phyloP scores from a whole-genome alignment of 768 basidiomycete species.

The Boletus sp. region DNA sequence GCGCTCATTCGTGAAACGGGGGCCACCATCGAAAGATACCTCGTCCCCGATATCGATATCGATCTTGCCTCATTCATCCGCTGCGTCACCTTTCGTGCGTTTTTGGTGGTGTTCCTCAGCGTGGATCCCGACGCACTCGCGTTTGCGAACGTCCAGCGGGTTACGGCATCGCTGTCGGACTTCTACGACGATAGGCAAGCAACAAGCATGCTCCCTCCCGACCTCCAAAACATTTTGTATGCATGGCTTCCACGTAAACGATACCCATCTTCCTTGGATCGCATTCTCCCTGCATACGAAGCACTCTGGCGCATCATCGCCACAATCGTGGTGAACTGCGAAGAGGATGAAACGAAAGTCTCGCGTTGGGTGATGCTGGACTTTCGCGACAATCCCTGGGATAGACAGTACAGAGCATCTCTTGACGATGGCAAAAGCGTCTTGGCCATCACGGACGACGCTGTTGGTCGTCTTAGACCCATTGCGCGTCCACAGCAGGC shows the following conservation, averaged over 20 bases:
- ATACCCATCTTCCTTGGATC: constrained; percentile 39
- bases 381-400: constrained; percentile 35
- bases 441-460: constrained; percentile 20
- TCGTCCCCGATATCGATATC: constrained; percentile 10
- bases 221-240: constrained; percentile 38
- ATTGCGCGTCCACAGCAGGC: constrained; percentile 14
- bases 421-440: constrained; percentile 18
- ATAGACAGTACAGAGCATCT: constrained; percentile 20
- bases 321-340: constrained; percentile 36
- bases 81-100: constrained; percentile 41
- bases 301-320: constrained; percentile 63
- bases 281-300: constrained; percentile 60
- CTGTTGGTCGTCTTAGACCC: constrained; percentile 12
- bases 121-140: constrained; percentile 23
- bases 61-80: constrained; percentile 44
- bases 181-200: constrained; percentile 37
- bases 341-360: constrained; percentile 22
- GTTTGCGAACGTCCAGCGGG: constrained; percentile 33
- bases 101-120: constrained; percentile 43
- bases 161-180: constrained; percentile 43
- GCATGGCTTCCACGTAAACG: constrained; percentile 37
- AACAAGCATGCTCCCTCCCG: constrained; percentile 27
- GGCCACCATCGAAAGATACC: constrained; percentile 7
- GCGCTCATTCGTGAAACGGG: constrained; percentile 12
- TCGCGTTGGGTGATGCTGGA: constrained; percentile 33